These are phyloP conservation scores for Eimeria maxima DNA, from an alignment of 169 alveolate species.

Conservation along the genomic window DNA sequence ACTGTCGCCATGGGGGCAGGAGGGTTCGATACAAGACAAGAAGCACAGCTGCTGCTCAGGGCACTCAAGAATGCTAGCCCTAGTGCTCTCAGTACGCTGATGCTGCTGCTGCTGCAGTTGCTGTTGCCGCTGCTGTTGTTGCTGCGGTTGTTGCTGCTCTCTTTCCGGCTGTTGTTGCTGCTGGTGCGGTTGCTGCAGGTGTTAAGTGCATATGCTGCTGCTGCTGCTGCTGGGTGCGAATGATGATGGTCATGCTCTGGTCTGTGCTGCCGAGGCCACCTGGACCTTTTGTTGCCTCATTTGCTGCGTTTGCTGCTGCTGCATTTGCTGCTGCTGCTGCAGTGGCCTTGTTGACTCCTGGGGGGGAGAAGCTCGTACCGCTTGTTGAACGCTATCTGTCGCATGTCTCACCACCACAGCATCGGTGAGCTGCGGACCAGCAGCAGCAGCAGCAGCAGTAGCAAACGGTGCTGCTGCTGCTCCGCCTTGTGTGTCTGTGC, in stretches of 20 bases:
- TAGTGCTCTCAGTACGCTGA: slow-evolving; percentile 4
- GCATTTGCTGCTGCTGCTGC: slow-evolving; percentile 1
- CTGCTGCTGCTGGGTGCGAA: background rate
- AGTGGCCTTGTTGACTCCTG: slow-evolving; percentile 19
- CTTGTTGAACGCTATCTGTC: slow-evolving; percentile 44
- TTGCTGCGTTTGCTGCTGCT: background rate
- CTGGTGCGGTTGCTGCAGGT: background rate
- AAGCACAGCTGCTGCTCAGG: background rate
- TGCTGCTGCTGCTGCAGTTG: slow-evolving; percentile 16
- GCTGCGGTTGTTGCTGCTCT: background rate
- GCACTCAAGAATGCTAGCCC: background rate
- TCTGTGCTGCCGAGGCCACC: background rate
- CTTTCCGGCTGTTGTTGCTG: background rate
- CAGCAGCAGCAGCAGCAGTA: background rate
- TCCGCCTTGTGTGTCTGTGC: background rate
- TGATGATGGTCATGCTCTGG: background rate
- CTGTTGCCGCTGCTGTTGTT: background rate
- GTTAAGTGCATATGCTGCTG: no score
- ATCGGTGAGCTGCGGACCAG: background rate
- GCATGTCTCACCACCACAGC: slow-evolving; percentile 35
- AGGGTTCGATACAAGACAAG: slow-evolving; percentile 14
- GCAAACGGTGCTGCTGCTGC: background rate
- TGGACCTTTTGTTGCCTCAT: background rate
- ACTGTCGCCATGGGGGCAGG: background rate
- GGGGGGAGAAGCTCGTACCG: background rate